Evolutionary conservation across 2,329 filamentous ascomycete species (phyloP).

Genomic region (Nannizziopsis barbatae): DNA sequence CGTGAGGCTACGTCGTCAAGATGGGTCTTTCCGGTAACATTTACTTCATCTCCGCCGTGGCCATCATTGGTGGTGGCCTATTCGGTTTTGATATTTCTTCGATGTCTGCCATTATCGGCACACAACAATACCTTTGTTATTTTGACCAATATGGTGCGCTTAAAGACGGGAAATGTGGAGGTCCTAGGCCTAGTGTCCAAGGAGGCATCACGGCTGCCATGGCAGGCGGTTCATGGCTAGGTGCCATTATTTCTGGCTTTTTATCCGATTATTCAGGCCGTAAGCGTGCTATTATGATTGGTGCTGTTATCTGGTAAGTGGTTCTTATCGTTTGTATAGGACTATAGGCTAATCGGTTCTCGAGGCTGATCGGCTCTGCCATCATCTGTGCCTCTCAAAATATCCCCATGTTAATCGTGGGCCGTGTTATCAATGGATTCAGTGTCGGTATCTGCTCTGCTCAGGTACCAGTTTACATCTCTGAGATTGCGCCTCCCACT

Average conservation of each 20-base stretch:
- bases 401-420: slow-evolving; percentile 46
- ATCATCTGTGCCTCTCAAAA: slow-evolving; percentile 54
- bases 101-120: slow-evolving; percentile 59
- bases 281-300: slow-evolving; percentile 42
- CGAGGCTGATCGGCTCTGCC: slow-evolving; percentile 44
- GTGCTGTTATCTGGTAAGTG: slow-evolving; percentile 40
- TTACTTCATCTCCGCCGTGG: slow-evolving; percentile 48
- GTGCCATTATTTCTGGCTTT: slow-evolving; percentile 38
- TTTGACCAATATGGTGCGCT: slow-evolving; percentile 45
- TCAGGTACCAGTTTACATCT: slow-evolving; percentile 34
- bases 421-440: slow-evolving; percentile 34
- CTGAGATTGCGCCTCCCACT: slow-evolving; percentile 32
- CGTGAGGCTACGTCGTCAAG: neutral
- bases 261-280: slow-evolving; percentile 30
- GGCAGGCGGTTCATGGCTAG: slow-evolving; percentile 59
- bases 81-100: slow-evolving; percentile 72
- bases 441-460: slow-evolving; percentile 35
- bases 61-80: slow-evolving; percentile 54
- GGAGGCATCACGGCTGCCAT: slow-evolving; percentile 53
- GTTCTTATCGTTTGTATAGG: slow-evolving; percentile 5
- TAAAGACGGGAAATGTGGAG: slow-evolving; percentile 32
- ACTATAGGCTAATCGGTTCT: neutral
- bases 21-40: slow-evolving; percentile 33
- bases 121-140: slow-evolving; percentile 58
- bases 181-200: slow-evolving; percentile 45